These are phyloP conservation scores for Ustilago cynodontis DNA, from an alignment of 1,284 basidiomycete species.

Conservation along the genomic window DNA sequence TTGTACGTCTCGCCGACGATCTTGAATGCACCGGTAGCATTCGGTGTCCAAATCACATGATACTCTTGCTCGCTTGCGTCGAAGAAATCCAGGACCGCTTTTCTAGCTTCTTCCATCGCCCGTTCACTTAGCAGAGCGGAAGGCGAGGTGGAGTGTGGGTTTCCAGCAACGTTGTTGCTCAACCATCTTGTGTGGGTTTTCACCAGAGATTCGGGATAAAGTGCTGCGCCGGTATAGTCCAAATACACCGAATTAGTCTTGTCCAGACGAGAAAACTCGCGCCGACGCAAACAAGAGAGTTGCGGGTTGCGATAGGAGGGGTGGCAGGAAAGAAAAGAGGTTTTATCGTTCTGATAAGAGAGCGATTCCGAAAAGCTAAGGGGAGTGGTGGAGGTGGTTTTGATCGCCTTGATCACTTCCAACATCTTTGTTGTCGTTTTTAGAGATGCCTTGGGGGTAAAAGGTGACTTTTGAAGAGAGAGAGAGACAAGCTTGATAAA, in stretches of 20 bases:
- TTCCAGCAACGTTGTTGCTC: slow-evolving; percentile 8
- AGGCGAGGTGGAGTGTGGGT: slow-evolving; percentile 37
- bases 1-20: slow-evolving; percentile 35
- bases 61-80: slow-evolving; percentile 25
- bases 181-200: slow-evolving; percentile 2
- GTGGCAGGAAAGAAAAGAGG: slow-evolving; percentile 2
- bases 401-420: slow-evolving; percentile 8
- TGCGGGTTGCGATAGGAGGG: slow-evolving; percentile 8
- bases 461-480: no score
- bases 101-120: slow-evolving; percentile 14
- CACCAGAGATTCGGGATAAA: slow-evolving; percentile 16
- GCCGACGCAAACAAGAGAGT: slow-evolving; percentile 12
- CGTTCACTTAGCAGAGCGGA: neutral
- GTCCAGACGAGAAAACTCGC: slow-evolving; percentile 26
- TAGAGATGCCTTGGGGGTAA: no score
- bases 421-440: no score
- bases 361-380: slow-evolving; percentile 10
- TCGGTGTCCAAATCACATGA: slow-evolving; percentile 38
- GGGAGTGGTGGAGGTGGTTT: slow-evolving; percentile 1
- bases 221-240: slow-evolving; percentile 33
- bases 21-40: slow-evolving; percentile 25
- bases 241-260: slow-evolving; percentile 16
- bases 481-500: no score
- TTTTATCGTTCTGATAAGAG: slow-evolving; percentile 15
- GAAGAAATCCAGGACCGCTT: slow-evolving; percentile 24